Conservation (phyloP, 73 alveolate genomes). For the Tetrahymena thermophila region DNA sequence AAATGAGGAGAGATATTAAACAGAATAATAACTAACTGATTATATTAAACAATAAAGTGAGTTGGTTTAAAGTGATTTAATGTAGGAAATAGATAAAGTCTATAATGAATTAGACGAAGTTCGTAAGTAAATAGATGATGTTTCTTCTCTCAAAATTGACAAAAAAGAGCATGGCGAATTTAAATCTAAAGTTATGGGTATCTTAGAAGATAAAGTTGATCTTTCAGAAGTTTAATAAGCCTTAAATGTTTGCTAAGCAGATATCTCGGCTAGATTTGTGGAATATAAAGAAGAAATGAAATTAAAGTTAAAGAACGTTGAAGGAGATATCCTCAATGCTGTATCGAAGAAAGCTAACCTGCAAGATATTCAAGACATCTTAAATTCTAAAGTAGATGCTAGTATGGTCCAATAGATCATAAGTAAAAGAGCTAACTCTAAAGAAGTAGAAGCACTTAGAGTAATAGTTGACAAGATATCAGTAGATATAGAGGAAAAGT, state of each 20-base stretch:
- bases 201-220: conserved; percentile 49
- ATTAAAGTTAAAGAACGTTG: conserved; percentile 16
- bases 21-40: background rate
- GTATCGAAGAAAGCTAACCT: conserved; percentile 49
- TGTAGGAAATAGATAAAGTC: conserved; percentile 27
- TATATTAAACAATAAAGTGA: background rate
- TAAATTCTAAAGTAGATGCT: conserved; percentile 25
- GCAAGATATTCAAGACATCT: conserved; percentile 24
- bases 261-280: conserved; percentile 34
- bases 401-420: background rate
- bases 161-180: conserved; percentile 15
- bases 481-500: background rate
- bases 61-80: background rate
- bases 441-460: conserved; percentile 15
- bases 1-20: background rate
- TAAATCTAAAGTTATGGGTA: background rate
- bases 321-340: conserved; percentile 37
- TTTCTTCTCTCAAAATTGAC: background rate
- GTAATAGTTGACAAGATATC: background rate
- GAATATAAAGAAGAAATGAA: conserved; percentile 54
- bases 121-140: background rate
- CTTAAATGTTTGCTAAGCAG: conserved; percentile 43
- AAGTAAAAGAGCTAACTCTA: background rate
- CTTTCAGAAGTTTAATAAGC: conserved; percentile 57
- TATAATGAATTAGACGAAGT: background rate